A percentile compares a stretch with the other conserved stretches of the same genome.
Conservation (phyloP, 2,329 filamentous ascomycete species). For the Stagonosporopsis rhizophila region DNA sequence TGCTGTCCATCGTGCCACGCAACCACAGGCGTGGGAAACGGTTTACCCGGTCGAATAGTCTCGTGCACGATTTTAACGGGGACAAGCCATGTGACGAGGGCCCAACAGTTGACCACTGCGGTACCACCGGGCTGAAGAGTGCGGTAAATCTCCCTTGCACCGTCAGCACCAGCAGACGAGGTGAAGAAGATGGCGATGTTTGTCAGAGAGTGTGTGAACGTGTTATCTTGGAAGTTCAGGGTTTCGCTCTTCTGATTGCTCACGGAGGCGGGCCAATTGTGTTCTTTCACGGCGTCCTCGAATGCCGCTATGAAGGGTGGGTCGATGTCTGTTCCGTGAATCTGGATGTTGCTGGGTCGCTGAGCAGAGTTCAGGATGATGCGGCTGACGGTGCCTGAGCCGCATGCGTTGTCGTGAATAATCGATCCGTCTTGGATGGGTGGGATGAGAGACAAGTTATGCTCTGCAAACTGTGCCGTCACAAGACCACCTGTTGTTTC, state of each 20-base stretch:
- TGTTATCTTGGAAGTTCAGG: constrained; percentile 34
- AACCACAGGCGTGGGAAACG: constrained; percentile 28
- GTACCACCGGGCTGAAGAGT: constrained; percentile 49
- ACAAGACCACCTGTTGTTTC: constrained; percentile 39
- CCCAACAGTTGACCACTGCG: constrained; percentile 50
- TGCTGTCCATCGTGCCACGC: constrained; percentile 40
- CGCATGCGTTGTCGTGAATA: constrained; percentile 47
- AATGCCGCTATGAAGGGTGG: constrained; percentile 36
- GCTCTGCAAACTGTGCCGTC: constrained; percentile 34
- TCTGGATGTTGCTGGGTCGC: constrained; percentile 22
- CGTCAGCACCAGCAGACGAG: constrained; percentile 34
- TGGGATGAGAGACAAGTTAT: constrained; percentile 38
- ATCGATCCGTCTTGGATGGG: constrained; percentile 34
- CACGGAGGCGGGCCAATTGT: constrained; percentile 36
- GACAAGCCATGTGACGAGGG: constrained; percentile 34
- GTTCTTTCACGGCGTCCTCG: constrained; percentile 11
- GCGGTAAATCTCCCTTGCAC: constrained; percentile 48
- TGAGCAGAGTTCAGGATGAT: constrained; percentile 26
- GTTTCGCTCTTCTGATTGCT: constrained; percentile 28
- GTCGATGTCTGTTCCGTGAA: constrained; percentile 44
- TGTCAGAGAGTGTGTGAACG: constrained; percentile 50
- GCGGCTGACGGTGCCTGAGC: constrained; percentile 40
- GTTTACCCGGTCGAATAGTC: constrained; percentile 24
- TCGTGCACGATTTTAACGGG: constrained; percentile 32
- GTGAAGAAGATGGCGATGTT: constrained; percentile 53